These are phyloP conservation scores for Talaromyces adpressus DNA, from an alignment of 495 filamentous ascomycete genomes.

Conservation along the genomic window DNA sequence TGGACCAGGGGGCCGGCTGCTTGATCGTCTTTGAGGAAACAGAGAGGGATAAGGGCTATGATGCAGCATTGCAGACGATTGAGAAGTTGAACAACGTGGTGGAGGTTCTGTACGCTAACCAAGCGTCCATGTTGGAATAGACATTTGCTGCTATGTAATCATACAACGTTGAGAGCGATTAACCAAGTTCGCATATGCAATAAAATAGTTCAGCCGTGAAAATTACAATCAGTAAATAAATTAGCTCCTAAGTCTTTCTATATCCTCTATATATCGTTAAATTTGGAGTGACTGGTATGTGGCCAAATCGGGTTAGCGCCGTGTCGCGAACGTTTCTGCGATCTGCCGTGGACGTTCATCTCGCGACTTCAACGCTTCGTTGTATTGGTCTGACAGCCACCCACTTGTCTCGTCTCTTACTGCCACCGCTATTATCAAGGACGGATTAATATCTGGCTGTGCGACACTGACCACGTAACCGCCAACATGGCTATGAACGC, in stretches of 20 bases:
- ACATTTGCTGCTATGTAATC: constrained; percentile 4
- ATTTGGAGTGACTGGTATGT: not conserved
- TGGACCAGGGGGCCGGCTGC: constrained; percentile 96
- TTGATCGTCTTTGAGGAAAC: constrained; percentile 96
- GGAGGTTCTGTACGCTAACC: constrained; percentile 94
- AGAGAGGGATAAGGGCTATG: constrained; percentile 86
- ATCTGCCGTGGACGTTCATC: constrained; percentile 14
- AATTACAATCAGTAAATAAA: not conserved
- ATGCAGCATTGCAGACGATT: constrained; percentile 88
- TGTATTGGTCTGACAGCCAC: not conserved
- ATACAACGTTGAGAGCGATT: not conserved
- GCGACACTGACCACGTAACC: not conserved
- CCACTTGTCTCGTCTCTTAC: not conserved
- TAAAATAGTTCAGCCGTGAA: not conserved
- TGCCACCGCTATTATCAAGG: not conserved
- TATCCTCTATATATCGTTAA: not conserved
- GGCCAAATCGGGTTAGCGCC: not conserved
- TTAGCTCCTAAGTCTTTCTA: no score
- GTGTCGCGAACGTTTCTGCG: constrained; percentile 25
- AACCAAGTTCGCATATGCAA: not conserved
- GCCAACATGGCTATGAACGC: constrained; percentile 26
- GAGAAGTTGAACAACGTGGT: constrained; percentile 97
- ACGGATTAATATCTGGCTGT: not conserved
- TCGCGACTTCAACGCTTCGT: constrained; percentile 4
- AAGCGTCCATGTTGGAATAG: constrained; percentile 91